Percentiles rank a stretch among this genome's conserved stretches.
Evolutionary conservation across 2,329 filamentous ascomycete species (phyloP).

Genomic region (Monosporascus sp.): DNA sequence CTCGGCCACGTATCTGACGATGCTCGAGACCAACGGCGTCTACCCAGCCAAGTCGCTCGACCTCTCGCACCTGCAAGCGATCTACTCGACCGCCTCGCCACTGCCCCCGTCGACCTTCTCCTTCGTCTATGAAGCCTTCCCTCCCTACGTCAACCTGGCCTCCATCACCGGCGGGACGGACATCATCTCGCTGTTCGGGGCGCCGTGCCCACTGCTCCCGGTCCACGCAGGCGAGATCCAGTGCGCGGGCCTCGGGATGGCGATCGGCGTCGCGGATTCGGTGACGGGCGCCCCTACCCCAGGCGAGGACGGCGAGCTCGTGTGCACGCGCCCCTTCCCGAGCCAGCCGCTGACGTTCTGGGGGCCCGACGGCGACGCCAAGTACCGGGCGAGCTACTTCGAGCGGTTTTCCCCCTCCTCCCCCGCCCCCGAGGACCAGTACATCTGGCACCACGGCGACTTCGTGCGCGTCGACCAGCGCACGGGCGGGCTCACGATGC

Average conservation of each 20-base stretch:
- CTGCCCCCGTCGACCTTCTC: slow-evolving; percentile 88
- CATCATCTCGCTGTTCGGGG: slow-evolving; percentile 91
- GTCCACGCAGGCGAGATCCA: slow-evolving; percentile 72
- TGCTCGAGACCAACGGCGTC: slow-evolving; percentile 74
- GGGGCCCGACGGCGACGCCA: slow-evolving; percentile 63
- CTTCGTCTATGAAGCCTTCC: slow-evolving; percentile 83
- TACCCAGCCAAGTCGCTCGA: slow-evolving; percentile 51
- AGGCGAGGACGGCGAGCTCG: slow-evolving; percentile 76
- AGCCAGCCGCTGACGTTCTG: slow-evolving; percentile 90
- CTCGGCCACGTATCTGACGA: slow-evolving; percentile 85
- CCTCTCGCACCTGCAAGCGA: slow-evolving; percentile 65
- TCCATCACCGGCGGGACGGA: slow-evolving; percentile 96
- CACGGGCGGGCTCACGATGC: slow-evolving; percentile 80
- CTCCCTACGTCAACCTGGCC: slow-evolving; percentile 72
- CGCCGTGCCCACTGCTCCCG: slow-evolving; percentile 70
- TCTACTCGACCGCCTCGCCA: slow-evolving; percentile 92
- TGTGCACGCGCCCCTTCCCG: slow-evolving; percentile 81
- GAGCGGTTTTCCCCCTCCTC: slow-evolving; percentile 62
- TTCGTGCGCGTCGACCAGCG: slow-evolving; percentile 68
- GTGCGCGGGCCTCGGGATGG: slow-evolving; percentile 73
- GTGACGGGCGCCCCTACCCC: slow-evolving; percentile 50
- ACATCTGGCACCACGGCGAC: slow-evolving; percentile 89
- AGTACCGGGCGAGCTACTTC: slow-evolving; percentile 84
- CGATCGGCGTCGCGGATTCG: slow-evolving; percentile 57
- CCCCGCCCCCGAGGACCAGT: slow-evolving; percentile 17